Evolutionary conservation across 2,329 filamentous ascomycete genomes (phyloP), one percentile per base, ranked within the genome.

Genomic region (Colletotrichum kahawae): DNA sequence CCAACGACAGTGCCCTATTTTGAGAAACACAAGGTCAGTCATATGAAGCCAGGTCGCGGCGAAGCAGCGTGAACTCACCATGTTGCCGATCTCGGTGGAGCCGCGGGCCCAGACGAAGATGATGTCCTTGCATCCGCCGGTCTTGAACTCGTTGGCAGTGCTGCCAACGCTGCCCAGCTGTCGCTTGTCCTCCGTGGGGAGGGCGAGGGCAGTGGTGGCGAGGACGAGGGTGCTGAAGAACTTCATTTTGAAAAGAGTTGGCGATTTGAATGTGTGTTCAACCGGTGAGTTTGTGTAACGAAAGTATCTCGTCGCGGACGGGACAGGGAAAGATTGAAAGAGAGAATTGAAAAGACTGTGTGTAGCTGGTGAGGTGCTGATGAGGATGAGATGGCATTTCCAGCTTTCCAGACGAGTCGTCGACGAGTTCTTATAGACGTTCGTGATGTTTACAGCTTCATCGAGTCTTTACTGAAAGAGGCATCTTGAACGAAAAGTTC

Each of bases 71-170:
- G 27, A 38, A 31, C 57, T 21, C 36, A 77, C 77, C 75, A 79
- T 78, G 74, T 79, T 79, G 24, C 78, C 77, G n/a, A 72, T 59
- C 60, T 80, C 77, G 16, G 48, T 69, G 6, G 78, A 75, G 24
- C 78, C 77, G 27, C 78, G 77, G 43, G 78, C 78, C 56, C 73
- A 80, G 67, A 80, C 38, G 51, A 80, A 70, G 21, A 78, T 78
- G 60, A 78, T 66, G 24, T 78, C 78, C 21, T 75, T 69, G 72
- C 78, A 80, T 31, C 78, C 78, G 57, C 74, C 64, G 5, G 66
- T 59, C 29, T 72, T 77, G 67, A 79, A 78, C 54, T 80, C 78
- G 62, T 78, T 78, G 59, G 75, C 67, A 5, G 69, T 76, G 27
- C 43, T 68, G 4, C 76, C 71, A 2, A 77, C 76, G 3, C 51